These are phyloP conservation scores for Bretschneidera sinensis DNA, from an alignment of 345 rosid genomes.

Conservation along the genomic window DNA sequence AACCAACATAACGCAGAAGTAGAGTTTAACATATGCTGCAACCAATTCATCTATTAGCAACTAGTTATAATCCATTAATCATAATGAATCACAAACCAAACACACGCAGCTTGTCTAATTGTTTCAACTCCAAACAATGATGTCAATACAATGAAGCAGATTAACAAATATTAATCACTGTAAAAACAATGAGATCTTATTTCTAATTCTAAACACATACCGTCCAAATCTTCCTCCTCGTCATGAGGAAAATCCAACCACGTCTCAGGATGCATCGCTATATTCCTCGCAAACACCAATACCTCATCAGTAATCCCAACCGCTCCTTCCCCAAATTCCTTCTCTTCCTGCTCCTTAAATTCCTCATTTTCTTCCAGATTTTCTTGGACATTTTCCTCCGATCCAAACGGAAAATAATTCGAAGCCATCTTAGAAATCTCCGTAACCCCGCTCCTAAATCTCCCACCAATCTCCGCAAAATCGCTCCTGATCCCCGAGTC, in stretches of 20 bases:
- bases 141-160: not conserved
- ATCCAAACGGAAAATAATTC: constrained; percentile 39
- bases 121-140: not conserved
- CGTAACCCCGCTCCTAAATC: constrained; percentile 35
- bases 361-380: no score
- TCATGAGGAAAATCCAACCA: constrained; percentile 96
- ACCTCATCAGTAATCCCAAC: constrained; percentile 85
- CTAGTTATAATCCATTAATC: no score
- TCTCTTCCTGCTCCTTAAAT: constrained; percentile 27
- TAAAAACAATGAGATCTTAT: not conserved
- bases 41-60: no score
- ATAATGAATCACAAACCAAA: not conserved
- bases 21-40: no score
- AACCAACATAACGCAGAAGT: no score
- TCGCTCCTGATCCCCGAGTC: constrained; percentile 27
- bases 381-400: no score
- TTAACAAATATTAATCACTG: not conserved
- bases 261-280: constrained; percentile 90
- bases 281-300: constrained; percentile 75
- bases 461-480: constrained; percentile 46
- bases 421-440: constrained; percentile 45
- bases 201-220: constrained; percentile 27
- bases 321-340: constrained; percentile 28
- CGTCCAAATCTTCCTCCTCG: constrained; percentile 74
- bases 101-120: not conserved